These are phyloP conservation scores for Pythium guiyangense DNA, from an alignment of 352 stramenopile genomes.

Conservation along the genomic window DNA sequence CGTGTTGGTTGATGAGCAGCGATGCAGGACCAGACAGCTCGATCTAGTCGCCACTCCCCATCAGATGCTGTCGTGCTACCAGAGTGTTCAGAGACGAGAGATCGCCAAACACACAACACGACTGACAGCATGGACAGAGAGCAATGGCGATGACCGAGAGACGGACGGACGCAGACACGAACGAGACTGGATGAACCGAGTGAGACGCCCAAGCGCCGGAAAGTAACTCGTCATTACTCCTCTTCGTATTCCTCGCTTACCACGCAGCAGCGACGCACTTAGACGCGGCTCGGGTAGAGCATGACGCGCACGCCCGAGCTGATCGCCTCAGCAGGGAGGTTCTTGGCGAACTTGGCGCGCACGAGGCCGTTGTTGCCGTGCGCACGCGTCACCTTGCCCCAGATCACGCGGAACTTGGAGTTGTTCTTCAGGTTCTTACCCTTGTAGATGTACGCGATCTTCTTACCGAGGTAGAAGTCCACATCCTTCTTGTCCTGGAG, in stretches of 20 bases:
- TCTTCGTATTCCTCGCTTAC: conserved; percentile 40
- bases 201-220: too few species aligned
- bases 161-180: too few species aligned
- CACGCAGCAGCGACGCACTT: conserved; percentile 43
- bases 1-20: too few species aligned
- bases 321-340: conserved; percentile 96
- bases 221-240: conserved; percentile 30
- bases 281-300: conserved; percentile 99
- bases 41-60: too few species aligned
- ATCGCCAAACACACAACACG: too few species aligned
- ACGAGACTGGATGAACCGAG: too few species aligned
- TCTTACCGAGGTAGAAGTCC: conserved; percentile 99
- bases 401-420: conserved; percentile 98
- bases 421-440: conserved; percentile 92
- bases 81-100: too few species aligned
- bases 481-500: conserved; percentile 97
- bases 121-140: too few species aligned
- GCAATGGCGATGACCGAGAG: too few species aligned
- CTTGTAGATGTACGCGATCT: conserved; percentile 99
- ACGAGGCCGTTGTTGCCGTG: conserved; percentile 99
- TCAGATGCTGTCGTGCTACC: too few species aligned
- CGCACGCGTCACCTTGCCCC: conserved; percentile 96
- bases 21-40: too few species aligned
- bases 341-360: conserved; percentile 97
- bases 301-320: conserved; percentile 97